Percentiles rank a stretch among this genome's conserved stretches.
phyloP scores from a whole-genome alignment of 257 asterid species.

The Anisodus acutangulus region DNA sequence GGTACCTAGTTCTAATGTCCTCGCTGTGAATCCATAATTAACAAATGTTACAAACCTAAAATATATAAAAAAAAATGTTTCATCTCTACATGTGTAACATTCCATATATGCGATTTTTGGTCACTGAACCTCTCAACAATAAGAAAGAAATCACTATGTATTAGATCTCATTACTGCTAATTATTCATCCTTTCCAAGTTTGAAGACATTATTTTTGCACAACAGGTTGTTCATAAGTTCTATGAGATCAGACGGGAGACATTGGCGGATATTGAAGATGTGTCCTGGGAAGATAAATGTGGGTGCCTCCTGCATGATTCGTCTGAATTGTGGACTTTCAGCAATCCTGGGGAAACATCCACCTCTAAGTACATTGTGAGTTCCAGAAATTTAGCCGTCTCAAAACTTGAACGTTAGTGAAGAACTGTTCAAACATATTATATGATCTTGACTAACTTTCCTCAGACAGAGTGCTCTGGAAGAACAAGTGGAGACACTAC shows the following conservation, averaged over 20 bases:
- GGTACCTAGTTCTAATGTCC: constrained; percentile 48
- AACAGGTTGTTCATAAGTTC: constrained; percentile 83
- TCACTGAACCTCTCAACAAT: not conserved
- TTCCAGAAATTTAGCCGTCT: constrained; percentile 29
- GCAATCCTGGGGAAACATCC: constrained; percentile 68
- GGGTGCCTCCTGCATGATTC: constrained; percentile 74
- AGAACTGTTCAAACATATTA: constrained; percentile 23
- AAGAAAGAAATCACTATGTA: not conserved
- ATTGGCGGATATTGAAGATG: constrained; percentile 49
- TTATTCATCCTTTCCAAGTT: constrained; percentile 18
- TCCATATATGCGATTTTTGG: not conserved
- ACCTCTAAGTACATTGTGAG: constrained; percentile 79
- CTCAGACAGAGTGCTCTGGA: constrained; percentile 91
- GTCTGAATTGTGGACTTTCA: constrained; percentile 76
- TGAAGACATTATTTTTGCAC: constrained; percentile 23
- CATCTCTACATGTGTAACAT: constrained; percentile 12
- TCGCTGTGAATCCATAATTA: constrained; percentile 22
- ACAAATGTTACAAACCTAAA: not conserved
- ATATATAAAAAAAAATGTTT: not conserved
- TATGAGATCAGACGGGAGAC: constrained; percentile 66
- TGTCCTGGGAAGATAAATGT: constrained; percentile 80
- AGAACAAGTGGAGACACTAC: constrained; percentile 72
- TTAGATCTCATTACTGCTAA: not conserved
- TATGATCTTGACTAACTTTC: constrained; percentile 51
- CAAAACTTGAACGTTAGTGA: not conserved